phyloP scores from a whole-genome alignment of 306 rosid genomes.

The Prunus mongolica region DNA sequence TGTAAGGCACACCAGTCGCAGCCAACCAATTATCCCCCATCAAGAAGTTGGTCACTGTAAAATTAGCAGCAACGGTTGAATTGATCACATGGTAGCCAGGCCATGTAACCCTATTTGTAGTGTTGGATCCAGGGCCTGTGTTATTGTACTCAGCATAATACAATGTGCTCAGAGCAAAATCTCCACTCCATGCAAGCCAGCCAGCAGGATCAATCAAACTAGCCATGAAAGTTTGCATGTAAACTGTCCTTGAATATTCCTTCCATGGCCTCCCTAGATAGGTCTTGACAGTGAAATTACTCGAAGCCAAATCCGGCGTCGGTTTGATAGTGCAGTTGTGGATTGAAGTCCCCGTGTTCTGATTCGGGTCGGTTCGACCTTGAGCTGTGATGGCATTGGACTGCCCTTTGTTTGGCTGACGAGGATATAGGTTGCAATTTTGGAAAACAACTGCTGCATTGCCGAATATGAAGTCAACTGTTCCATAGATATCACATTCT shows the following conservation, averaged over 20 bases:
- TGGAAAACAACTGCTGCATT: constrained; percentile 38
- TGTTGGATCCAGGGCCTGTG: constrained; percentile 30
- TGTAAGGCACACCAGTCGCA: constrained; percentile 34
- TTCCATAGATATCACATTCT: constrained; percentile 44
- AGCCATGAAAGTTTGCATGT: constrained; percentile 32
- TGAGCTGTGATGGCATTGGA: constrained; percentile 31
- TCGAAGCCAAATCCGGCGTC: constrained; percentile 18
- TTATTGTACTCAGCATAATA: constrained; percentile 38
- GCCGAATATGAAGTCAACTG: constrained; percentile 44
- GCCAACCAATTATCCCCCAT: constrained; percentile 42
- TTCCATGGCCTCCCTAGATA: constrained; percentile 50
- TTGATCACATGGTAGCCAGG: constrained; percentile 32
- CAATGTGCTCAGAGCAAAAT: constrained; percentile 21
- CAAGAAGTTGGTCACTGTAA: constrained; percentile 35
- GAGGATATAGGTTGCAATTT: constrained; percentile 34
- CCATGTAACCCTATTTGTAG: constrained; percentile 27
- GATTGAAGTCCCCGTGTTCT: constrained; percentile 35
- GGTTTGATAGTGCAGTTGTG: constrained; percentile 36
- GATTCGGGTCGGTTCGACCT: constrained; percentile 32
- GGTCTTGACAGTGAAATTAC: constrained; percentile 13
- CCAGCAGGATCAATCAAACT: constrained; percentile 30
- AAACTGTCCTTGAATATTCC: constrained; percentile 32
- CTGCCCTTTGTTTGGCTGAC: constrained; percentile 16
- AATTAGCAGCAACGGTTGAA: constrained; percentile 23
- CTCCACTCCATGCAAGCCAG: constrained; percentile 34